phyloP scores from a whole-genome alignment of 1,139 yeast genomes.

The Blastobotrys malaysiensis region DNA sequence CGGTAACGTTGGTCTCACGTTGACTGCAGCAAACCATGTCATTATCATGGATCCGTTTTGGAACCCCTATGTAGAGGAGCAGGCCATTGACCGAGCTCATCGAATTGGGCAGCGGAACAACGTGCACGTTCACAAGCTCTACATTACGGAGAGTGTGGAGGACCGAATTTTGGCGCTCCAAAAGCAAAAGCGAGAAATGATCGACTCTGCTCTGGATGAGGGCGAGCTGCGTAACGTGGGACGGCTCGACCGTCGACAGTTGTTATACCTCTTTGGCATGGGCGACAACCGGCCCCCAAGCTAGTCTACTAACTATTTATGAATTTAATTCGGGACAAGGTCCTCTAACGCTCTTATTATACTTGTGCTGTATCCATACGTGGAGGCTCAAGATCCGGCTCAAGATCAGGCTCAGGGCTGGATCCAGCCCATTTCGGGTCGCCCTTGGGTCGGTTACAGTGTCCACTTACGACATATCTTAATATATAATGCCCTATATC shows the following conservation, averaged over 20 bases:
- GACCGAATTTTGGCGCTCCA: constrained; percentile 80
- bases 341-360: too few relatives aligned
- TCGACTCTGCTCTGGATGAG: constrained; percentile 79
- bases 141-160: constrained; percentile 68
- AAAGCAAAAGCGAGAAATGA: constrained; percentile 63
- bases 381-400: too few relatives aligned
- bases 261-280: constrained; percentile 75
- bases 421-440: too few relatives aligned
- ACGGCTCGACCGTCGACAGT: constrained; percentile 61
- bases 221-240: constrained; percentile 61
- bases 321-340: too few relatives aligned
- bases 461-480: too few relatives aligned
- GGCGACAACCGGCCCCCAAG: constrained; percentile 28
- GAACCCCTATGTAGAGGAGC: constrained; percentile 96
- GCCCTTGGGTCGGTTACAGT: too few relatives aligned
- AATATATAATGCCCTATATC: too few relatives aligned
- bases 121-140: constrained; percentile 67
- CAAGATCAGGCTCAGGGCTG: too few relatives aligned
- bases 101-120: constrained; percentile 81
- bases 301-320: background rate
- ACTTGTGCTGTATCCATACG: too few relatives aligned
- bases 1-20: constrained; percentile 87
- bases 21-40: constrained; percentile 91
- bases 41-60: constrained; percentile 90
- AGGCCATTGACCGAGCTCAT: constrained; percentile 93